Percentiles rank a stretch among this genome's conserved stretches.
Evolutionary conservation across 1,284 basidiomycete genomes (phyloP).

Genomic region (Apiotrichum siamense): DNA sequence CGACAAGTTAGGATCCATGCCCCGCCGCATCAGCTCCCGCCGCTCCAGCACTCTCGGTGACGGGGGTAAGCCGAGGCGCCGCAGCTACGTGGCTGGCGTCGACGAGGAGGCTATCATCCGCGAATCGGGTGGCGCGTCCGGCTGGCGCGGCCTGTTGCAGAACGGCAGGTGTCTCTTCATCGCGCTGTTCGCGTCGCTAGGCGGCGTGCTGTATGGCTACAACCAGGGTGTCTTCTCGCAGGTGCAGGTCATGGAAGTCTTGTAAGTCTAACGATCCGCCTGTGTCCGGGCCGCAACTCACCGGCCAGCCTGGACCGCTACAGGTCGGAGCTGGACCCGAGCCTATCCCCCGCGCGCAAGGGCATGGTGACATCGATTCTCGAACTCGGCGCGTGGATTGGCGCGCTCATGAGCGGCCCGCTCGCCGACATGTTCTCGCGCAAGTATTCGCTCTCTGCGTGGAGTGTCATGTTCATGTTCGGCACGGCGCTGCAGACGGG

Average conservation of each 20-base stretch:
- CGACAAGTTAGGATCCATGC: too few relatives aligned
- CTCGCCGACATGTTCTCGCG: slow-evolving; percentile 3
- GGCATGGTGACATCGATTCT: slow-evolving; percentile 18
- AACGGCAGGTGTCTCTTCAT: not conserved
- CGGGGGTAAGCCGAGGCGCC: too few relatives aligned
- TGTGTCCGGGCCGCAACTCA: too few relatives aligned
- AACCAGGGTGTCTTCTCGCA: slow-evolving; percentile 18
- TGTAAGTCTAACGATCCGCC: not conserved
- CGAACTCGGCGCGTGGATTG: slow-evolving; percentile 20
- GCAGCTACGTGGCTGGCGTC: too few relatives aligned
- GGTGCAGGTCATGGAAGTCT: slow-evolving; percentile 14
- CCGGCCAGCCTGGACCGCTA: too few relatives aligned
- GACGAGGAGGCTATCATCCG: too few relatives aligned
- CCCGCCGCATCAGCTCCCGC: too few relatives aligned
- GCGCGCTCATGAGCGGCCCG: slow-evolving; percentile 21
- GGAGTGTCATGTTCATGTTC: slow-evolving; percentile 43
- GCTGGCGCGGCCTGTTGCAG: not conserved
- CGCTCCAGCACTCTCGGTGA: too few relatives aligned
- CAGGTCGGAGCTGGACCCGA: too few relatives aligned
- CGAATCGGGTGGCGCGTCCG: too few relatives aligned
- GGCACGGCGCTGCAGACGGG: slow-evolving; percentile 36
- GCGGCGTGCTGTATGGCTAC: slow-evolving; percentile 16
- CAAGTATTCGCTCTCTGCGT: slow-evolving; percentile 35
- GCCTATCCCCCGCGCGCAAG: too few relatives aligned
- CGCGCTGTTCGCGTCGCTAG: slow-evolving; percentile 4